Conservation (phyloP, 2,329 filamentous ascomycete species). For the Diaporthe vexans region DNA sequence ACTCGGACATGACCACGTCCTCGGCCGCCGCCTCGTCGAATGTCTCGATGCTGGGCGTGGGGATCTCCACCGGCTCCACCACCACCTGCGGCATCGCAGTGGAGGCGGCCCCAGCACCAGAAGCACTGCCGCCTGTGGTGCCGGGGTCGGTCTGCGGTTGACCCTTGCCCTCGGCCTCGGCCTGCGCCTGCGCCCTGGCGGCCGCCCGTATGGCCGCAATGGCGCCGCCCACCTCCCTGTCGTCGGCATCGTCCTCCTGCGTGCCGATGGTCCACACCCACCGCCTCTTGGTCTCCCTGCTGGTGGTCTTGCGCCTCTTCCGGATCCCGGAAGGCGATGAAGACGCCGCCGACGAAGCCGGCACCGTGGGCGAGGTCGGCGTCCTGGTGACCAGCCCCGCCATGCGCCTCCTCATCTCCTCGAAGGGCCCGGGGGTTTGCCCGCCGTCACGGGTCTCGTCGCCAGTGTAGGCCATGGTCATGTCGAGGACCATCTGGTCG, state of each 20-base stretch:
- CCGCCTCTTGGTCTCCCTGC: conserved; percentile 70
- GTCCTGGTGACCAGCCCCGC: conserved; percentile 61
- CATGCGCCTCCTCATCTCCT: conserved; percentile 73
- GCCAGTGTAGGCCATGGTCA: conserved; percentile 64
- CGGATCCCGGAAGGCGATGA: conserved; percentile 58
- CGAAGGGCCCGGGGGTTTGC: conserved; percentile 73
- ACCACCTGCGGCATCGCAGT: conserved; percentile 25
- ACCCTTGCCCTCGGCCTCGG: conserved; percentile 47
- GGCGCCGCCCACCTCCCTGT: conserved; percentile 59
- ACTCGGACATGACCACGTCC: conserved; percentile 65
- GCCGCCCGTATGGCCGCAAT: conserved; percentile 56
- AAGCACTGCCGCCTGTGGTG: neutral
- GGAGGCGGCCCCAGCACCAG: neutral
- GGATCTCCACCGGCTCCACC: conserved; percentile 49
- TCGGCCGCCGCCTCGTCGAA: conserved; percentile 47
- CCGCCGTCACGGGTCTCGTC: conserved; percentile 72
- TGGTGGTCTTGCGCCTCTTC: conserved; percentile 63
- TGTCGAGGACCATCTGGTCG: conserved; percentile 61
- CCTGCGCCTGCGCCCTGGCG: conserved; percentile 14
- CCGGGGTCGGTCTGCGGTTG: conserved; percentile 38
- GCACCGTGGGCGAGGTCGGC: conserved; percentile 56
- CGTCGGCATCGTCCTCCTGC: conserved; percentile 62
- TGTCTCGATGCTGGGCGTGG: conserved; percentile 59
- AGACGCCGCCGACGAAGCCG: neutral
- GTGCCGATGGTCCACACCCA: conserved; percentile 76